Evolutionary conservation across 108 stramenopile genomes (phyloP).

Genomic region (Cylindrotheca closterium): DNA sequence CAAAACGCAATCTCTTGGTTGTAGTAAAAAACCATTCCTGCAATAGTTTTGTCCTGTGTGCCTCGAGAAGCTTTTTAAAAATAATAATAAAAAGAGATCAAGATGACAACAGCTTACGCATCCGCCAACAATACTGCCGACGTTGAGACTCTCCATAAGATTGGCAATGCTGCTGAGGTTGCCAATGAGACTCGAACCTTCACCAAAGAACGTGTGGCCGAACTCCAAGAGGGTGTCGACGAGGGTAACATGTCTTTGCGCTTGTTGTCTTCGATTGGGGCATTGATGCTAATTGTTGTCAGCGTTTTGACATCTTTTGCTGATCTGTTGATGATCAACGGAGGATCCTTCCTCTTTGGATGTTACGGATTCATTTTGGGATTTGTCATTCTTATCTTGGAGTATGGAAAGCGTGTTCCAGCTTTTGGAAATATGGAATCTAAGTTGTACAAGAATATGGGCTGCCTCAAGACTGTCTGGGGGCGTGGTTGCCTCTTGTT

Average conservation of each 20-base stretch:
- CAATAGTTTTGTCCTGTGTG: too few species aligned
- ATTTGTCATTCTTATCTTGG: constrained; percentile 37
- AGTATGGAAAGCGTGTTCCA: constrained; percentile 16
- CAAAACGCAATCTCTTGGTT: too few species aligned
- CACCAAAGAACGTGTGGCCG: not conserved
- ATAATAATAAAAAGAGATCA: too few species aligned
- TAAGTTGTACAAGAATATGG: constrained; percentile 36
- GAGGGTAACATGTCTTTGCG: not conserved
- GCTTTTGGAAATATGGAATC: constrained; percentile 1
- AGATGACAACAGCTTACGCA: not conserved
- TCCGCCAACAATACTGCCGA: too few species aligned
- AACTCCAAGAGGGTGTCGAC: not conserved
- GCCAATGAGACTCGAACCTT: too few species aligned
- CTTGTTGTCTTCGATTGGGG: not conserved
- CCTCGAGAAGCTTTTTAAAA: too few species aligned
- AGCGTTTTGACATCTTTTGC: not conserved
- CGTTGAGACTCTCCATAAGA: too few species aligned
- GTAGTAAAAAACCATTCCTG: too few species aligned
- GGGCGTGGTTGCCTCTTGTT: constrained; percentile 57
- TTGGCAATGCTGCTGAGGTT: too few species aligned
- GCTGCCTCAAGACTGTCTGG: constrained; percentile 50
- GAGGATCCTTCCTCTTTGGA: constrained; percentile 11
- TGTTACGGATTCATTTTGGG: constrained; percentile 49
- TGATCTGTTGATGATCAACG: constrained; percentile 10
- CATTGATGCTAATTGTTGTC: not conserved